Evolutionary conservation across 2,329 filamentous ascomycete species (phyloP), one percentile per base, ranked within the genome.

Genomic region (Macrophomina tecta): DNA sequence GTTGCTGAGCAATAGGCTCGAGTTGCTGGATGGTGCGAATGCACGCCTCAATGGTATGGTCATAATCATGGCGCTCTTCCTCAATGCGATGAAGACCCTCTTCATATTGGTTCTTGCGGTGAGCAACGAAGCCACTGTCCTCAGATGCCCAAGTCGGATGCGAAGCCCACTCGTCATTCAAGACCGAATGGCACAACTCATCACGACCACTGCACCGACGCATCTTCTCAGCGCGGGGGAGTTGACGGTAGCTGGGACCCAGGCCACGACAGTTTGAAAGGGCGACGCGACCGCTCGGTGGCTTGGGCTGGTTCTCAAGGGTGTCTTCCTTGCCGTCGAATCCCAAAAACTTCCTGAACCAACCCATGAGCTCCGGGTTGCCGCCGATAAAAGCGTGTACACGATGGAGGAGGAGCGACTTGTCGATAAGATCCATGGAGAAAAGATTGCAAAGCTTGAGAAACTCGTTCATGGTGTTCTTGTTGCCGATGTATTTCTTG

Each of bases 71-170:
- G 4, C 95, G 91, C 78, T 99, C 95, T 79, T 99, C 95, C 79
- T 99, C 95, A 68, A 99, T 97, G 23, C 95, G 87, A 76, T 99
- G 95, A 8, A 99, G 87, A 38, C 91, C 91, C 78, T 99, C 95
- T 78, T 99, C 95, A 70, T 91, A 97, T 65, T 91, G 88, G 73
- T 99, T 99, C 86, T 99, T 99, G 69, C 94, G 89, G 80, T 99
- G 95, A 12, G 95, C 95, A 68, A 99, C 94, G 73, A 99, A 99
- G 0, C 95, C 95, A 52, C 92, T 97, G 76, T 99, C 95, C 79
- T 99, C 95, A 0, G 94, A 98, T 1, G 94, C 95, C 95, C 95
- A 99, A 0, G 95, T 99, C 3, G 95, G 95, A 80, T 99, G 95
- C 32, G 94, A 98, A 1, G 95, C 95, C 95, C 95, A 99, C 72